Percentiles rank a stretch among this genome's conserved stretches.
These are phyloP conservation scores for Rhizopogon vulgaris DNA, from an alignment of 768 basidiomycete genomes.

Conservation along the genomic window DNA sequence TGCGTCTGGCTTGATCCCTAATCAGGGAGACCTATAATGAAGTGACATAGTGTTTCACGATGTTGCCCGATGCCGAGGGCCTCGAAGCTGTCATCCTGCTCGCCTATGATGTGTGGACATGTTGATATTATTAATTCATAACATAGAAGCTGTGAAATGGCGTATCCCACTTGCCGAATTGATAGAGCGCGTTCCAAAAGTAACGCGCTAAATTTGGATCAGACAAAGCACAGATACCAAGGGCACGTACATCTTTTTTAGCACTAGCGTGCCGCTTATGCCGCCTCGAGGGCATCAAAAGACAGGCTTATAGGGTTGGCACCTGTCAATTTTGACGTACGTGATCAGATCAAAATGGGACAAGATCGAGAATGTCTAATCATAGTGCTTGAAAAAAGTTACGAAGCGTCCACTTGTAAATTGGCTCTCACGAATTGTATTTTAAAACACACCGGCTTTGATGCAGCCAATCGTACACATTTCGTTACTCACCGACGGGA, in stretches of 20 bases:
- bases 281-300: background rate
- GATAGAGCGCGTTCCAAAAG: background rate
- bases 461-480: conserved; percentile 6
- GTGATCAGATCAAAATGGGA: background rate
- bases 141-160: background rate
- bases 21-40: background rate
- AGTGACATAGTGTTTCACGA: background rate
- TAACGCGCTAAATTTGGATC: background rate
- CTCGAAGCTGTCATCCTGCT: background rate
- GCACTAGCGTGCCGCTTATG: background rate
- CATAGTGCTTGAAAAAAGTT: background rate
- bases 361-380: background rate
- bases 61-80: background rate
- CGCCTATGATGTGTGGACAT: background rate
- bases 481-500: conserved; percentile 8
- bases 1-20: background rate
- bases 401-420: background rate
- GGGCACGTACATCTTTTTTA: background rate
- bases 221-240: no score
- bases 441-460: background rate
- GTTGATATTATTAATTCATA: background rate
- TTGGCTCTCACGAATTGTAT: background rate
- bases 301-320: background rate
- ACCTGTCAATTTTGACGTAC: background rate
- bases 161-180: background rate